Evolutionary conservation across 768 basidiomycete species (phyloP), one percentile per base, ranked within the genome.

Genomic region (Hemileccinum impolitum): DNA sequence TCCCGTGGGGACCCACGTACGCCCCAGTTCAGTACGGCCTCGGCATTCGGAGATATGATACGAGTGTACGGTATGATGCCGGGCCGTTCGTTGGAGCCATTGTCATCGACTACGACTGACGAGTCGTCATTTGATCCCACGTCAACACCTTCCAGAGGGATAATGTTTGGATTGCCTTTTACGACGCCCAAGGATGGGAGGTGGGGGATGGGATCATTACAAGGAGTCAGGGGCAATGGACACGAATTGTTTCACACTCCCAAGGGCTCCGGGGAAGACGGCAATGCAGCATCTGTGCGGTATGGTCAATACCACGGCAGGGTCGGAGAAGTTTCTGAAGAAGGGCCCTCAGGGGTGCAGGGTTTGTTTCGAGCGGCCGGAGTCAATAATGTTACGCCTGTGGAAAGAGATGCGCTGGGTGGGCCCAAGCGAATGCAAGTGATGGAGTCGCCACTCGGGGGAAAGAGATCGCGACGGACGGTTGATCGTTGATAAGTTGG

Each of bases 71-170:
- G 64, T 1, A 47, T 50, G 23, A 72, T 72, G 8, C 74, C 76
- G 18, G 58, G 71, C 30, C 59, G 68, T 26, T 68, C 65, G 26
- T 62, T 68, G 41, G 74, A 75, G 35, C 41, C 52, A 4, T 36
- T 40, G 23, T 40, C 50, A 32, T 47, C 51, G 15, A 66, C 54
- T 41, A 31, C 48, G 4, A 65, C 66, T 18, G 80, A 84, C 15
- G 81, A 81, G 36, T 70, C 75, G 6, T 78, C 82, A 1, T 91
- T 89, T 59, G 87, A 91, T 63, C 87, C 87, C 6, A 81, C 82
- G 21, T 85, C 86, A 17, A 90, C 88, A 9, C 88, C 88, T 4
- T 90, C 88, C n/a, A 73, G 88, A 38, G 86, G 87, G 4, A 81
- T 88, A 56, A 80, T 72, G 58, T 81, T 87, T 56, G 74, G 73